A percentile compares a stretch with the other conserved stretches of the same genome.
Evolutionary conservation across 345 rosid species (phyloP).

Genomic region (Camelina laxa): DNA sequence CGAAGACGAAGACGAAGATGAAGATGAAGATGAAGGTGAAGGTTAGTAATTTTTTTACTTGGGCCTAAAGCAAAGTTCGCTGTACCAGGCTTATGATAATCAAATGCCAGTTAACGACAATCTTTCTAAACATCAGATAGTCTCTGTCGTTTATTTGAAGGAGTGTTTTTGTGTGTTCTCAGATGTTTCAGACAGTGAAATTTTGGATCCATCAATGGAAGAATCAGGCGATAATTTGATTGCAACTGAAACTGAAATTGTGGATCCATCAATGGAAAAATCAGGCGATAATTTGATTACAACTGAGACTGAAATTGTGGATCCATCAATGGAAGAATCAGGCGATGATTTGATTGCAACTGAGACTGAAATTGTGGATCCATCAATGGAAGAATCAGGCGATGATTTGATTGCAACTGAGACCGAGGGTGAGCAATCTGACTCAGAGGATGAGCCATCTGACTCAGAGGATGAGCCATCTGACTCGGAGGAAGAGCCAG

Average conservation of each 20-base stretch:
- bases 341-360: no score
- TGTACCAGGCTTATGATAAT: background rate
- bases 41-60: slow-evolving; percentile 49
- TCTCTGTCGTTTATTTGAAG: background rate
- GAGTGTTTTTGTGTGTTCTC: background rate
- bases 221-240: no score
- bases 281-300: no score
- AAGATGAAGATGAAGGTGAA: slow-evolving; percentile 43
- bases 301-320: no score
- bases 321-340: no score
- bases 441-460: slow-evolving; percentile 23
- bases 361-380: slow-evolving; percentile 40
- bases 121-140: background rate
- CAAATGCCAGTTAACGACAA: slow-evolving; percentile 20
- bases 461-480: slow-evolving; percentile 29
- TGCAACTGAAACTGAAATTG: no score
- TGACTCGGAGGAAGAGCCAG: slow-evolving; percentile 38
- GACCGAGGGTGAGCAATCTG: slow-evolving; percentile 30
- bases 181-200: slow-evolving; percentile 57
- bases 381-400: slow-evolving; percentile 46
- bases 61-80: slow-evolving; percentile 20
- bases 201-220: no score
- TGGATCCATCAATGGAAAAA: no score
- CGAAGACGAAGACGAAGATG: no score
- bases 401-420: slow-evolving; percentile 22